Conservation (phyloP, 345 rosid species). For the Ailanthus altissimus region DNA sequence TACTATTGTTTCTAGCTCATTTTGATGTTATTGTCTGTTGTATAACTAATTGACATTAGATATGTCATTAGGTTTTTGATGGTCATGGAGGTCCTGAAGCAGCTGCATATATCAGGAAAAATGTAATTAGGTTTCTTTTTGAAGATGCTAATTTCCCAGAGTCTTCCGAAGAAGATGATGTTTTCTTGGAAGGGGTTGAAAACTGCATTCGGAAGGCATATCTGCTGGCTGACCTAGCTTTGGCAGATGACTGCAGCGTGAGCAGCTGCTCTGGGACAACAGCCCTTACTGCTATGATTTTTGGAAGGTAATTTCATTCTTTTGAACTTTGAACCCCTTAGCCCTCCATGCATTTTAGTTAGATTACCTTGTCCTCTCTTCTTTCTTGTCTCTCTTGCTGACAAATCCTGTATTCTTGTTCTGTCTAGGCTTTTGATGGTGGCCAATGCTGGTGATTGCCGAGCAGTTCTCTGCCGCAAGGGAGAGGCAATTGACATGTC, state of each 20-base stretch:
- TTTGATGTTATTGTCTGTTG: constrained; percentile 14
- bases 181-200: constrained; percentile 52
- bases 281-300: constrained; percentile 69
- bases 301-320: constrained; percentile 53
- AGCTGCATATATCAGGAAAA: constrained; percentile 54
- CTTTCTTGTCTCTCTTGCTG: constrained; percentile 5
- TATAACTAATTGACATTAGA: constrained; percentile 18
- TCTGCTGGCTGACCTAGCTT: constrained; percentile 70
- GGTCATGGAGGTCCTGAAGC: constrained; percentile 97
- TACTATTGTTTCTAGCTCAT: constrained; percentile 3
- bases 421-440: constrained; percentile 61
- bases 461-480: constrained; percentile 79
- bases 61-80: constrained; percentile 60
- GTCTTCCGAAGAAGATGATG: constrained; percentile 45
- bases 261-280: constrained; percentile 85
- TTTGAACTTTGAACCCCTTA: neutral
- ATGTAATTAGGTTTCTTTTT: constrained; percentile 50
- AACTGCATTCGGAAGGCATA: constrained; percentile 55
- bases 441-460: constrained; percentile 87
- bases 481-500: constrained; percentile 80
- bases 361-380: neutral
- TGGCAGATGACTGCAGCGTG: constrained; percentile 61
- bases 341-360: neutral
- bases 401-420: neutral
- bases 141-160: constrained; percentile 68